Conservation (phyloP, 208 protist species). For the Crithidia brevicula region DNA sequence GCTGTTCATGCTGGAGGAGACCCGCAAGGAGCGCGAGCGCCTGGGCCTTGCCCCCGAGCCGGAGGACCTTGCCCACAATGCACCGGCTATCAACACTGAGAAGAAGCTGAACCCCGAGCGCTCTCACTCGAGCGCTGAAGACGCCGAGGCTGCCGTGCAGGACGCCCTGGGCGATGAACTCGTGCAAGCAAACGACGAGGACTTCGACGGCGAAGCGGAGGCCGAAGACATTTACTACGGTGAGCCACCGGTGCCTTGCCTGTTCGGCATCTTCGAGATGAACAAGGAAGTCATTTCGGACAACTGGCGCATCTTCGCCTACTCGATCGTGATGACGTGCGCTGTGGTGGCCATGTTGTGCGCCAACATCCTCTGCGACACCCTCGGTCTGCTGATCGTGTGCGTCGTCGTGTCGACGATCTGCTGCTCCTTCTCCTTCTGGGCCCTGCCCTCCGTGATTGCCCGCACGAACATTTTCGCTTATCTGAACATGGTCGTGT, state of each 20-base stretch:
- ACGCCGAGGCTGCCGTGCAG: constrained; percentile 14
- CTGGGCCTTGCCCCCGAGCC: constrained; percentile 15
- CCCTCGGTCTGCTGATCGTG: constrained; percentile 38
- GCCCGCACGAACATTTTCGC: constrained; percentile 68
- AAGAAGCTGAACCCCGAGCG: constrained; percentile 15
- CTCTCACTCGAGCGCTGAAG: constrained; percentile 16
- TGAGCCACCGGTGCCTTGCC: constrained; percentile 22
- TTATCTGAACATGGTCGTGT: constrained; percentile 51
- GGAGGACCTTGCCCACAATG: not conserved
- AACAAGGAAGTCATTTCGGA: constrained; percentile 59
- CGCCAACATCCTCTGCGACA: constrained; percentile 44
- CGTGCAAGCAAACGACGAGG: constrained; percentile 7
- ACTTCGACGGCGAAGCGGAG: not conserved
- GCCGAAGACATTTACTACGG: constrained; percentile 18
- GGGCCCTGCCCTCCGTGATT: constrained; percentile 55
- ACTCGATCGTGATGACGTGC: constrained; percentile 57
- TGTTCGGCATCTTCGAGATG: constrained; percentile 57
- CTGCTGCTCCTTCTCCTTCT: constrained; percentile 52
- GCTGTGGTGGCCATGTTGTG: constrained; percentile 50
- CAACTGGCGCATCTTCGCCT: constrained; percentile 54
- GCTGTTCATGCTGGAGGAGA: constrained; percentile 31
- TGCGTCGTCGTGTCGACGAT: constrained; percentile 42
- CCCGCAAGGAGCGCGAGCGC: constrained; percentile 35
- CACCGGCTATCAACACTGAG: not conserved
- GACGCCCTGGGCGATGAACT: not conserved